These are phyloP conservation scores for Phylloporus arenicola DNA, from an alignment of 768 basidiomycete genomes.

Conservation along the genomic window DNA sequence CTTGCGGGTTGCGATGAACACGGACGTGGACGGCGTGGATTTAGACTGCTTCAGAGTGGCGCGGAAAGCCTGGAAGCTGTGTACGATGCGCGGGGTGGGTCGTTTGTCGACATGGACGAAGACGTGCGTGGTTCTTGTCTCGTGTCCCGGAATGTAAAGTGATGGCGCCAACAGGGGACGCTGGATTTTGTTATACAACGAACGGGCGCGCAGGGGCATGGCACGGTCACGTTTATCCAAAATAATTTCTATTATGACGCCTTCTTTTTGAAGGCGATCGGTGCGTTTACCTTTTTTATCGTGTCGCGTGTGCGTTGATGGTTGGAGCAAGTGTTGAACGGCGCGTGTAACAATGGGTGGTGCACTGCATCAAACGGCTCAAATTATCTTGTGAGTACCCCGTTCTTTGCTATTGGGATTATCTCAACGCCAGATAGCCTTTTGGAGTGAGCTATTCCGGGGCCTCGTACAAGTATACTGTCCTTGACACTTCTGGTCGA, in stretches of 20 bases:
- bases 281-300: slow-evolving; percentile 39
- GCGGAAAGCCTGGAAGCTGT: slow-evolving; percentile 58
- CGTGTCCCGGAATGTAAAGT: background rate
- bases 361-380: slow-evolving; percentile 62
- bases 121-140: slow-evolving; percentile 55
- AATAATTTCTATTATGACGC: slow-evolving; percentile 99
- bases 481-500: slow-evolving; percentile 83
- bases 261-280: slow-evolving; percentile 95
- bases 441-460: slow-evolving; percentile 94
- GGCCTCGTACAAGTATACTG: slow-evolving; percentile 94
- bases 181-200: slow-evolving; percentile 91
- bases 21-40: slow-evolving; percentile 58
- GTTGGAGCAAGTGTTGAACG: slow-evolving; percentile 67
- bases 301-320: slow-evolving; percentile 1
- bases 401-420: background rate
- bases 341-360: slow-evolving; percentile 81
- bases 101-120: slow-evolving; percentile 91
- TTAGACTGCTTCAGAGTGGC: slow-evolving; percentile 50
- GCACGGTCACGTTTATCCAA: slow-evolving; percentile 75
- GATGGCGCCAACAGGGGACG: slow-evolving; percentile 54
- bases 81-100: slow-evolving; percentile 71
- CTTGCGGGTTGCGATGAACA: slow-evolving; percentile 51
- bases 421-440: slow-evolving; percentile 46
- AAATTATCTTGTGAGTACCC: slow-evolving; percentile 64
- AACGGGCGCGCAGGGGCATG: slow-evolving; percentile 58